phyloP scores from a whole-genome alignment of 2,329 filamentous ascomycete species.

The Stemphylium vesicarium region DNA sequence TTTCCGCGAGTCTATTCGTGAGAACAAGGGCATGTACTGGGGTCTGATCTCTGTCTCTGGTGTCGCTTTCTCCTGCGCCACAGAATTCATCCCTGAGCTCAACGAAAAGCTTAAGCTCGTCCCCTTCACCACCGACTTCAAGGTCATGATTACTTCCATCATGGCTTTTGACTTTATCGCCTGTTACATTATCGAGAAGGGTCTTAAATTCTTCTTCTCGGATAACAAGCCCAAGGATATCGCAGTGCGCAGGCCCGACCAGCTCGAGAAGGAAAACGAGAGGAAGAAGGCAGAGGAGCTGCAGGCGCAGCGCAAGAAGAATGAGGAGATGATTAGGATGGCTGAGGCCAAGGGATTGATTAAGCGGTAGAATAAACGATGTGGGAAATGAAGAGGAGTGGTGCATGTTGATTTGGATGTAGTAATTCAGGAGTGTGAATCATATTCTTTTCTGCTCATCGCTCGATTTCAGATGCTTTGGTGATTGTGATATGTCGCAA shows the following conservation, averaged over 20 bases:
- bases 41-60: constrained; percentile 88
- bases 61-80: constrained; percentile 92
- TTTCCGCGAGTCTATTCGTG: constrained; percentile 93
- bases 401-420: background rate
- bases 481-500: background rate
- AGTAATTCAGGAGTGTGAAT: constrained; percentile 3
- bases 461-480: background rate
- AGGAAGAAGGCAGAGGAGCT: constrained; percentile 67
- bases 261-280: constrained; percentile 76
- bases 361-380: background rate
- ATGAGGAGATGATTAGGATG: constrained; percentile 39
- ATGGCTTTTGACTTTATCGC: constrained; percentile 89
- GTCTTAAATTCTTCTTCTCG: constrained; percentile 83
- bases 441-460: constrained; percentile 1
- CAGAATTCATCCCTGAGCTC: constrained; percentile 93
- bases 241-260: constrained; percentile 82
- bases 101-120: constrained; percentile 93
- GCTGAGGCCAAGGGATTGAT: constrained; percentile 22
- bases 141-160: constrained; percentile 77
- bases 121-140: constrained; percentile 88
- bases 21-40: constrained; percentile 98
- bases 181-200: constrained; percentile 87
- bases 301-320: constrained; percentile 45
- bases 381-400: background rate
- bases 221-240: constrained; percentile 96